Conservation (phyloP, 2,329 filamentous ascomycete genomes). For the Fusarium armeniacum region DNA sequence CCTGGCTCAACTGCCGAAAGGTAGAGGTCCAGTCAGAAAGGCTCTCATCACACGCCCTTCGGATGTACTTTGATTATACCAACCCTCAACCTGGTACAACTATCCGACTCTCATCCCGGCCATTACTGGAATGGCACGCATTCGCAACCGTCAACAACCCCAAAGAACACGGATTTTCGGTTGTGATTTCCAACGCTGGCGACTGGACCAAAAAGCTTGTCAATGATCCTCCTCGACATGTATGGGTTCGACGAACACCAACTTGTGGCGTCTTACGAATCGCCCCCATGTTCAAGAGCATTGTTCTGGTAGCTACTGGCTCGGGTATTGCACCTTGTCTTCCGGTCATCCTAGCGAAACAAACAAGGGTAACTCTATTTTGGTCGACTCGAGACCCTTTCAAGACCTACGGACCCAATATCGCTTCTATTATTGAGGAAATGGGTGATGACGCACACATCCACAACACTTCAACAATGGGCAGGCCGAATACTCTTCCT, state of each 20-base stretch:
- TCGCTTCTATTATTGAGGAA: conserved; percentile 65
- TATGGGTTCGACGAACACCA: conserved; percentile 75
- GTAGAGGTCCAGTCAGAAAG: conserved; percentile 72
- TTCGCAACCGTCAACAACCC: conserved; percentile 77
- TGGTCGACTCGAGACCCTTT: conserved; percentile 72
- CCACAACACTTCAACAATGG: conserved; percentile 70
- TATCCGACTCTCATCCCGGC: conserved; percentile 69
- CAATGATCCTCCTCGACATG: conserved; percentile 66
- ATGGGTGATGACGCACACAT: conserved; percentile 73
- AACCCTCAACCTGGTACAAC: conserved; percentile 62
- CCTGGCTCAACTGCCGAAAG: conserved; percentile 77
- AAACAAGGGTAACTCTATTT: conserved; percentile 66
- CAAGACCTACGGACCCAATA: conserved; percentile 68
- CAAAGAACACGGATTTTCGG: conserved; percentile 66
- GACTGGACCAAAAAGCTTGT: conserved; percentile 75
- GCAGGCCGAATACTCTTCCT: conserved; percentile 65
- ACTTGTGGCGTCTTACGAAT: conserved; percentile 74
- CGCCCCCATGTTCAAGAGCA: conserved; percentile 71
- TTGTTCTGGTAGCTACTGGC: conserved; percentile 76
- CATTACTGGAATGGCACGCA: conserved; percentile 76
- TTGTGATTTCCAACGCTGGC: conserved; percentile 76
- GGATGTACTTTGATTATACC: conserved; percentile 74
- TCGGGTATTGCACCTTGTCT: conserved; percentile 74
- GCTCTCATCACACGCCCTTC: conserved; percentile 76
- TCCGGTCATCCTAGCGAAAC: conserved; percentile 63